Percentiles rank a stretch among this genome's conserved stretches.
Evolutionary conservation across 352 stramenopile species (phyloP).

Genomic region (Phytophthora aleatoria): DNA sequence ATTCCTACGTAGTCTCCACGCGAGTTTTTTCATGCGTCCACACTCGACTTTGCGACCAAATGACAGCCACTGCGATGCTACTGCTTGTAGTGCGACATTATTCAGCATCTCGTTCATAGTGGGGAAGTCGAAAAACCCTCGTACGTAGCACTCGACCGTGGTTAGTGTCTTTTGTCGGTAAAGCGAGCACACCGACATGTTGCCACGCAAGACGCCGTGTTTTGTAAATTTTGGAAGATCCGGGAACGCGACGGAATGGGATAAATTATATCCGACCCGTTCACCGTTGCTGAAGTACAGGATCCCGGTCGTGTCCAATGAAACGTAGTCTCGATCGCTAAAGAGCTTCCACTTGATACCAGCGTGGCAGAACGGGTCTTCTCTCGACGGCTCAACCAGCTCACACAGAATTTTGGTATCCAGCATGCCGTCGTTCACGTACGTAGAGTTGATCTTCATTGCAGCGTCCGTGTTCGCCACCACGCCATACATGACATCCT

Average conservation of each 20-base stretch:
- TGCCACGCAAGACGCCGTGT: slow-evolving; percentile 37
- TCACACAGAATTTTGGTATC: slow-evolving; percentile 49
- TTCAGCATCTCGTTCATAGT: slow-evolving; percentile 35
- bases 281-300: slow-evolving; percentile 21
- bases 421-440: slow-evolving; percentile 45
- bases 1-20: slow-evolving; percentile 36
- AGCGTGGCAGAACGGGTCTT: slow-evolving; percentile 44
- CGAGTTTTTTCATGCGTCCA: slow-evolving; percentile 49
- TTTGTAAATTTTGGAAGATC: slow-evolving; percentile 28
- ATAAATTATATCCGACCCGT: slow-evolving; percentile 46
- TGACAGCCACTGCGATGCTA: slow-evolving; percentile 33
- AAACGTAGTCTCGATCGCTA: slow-evolving; percentile 49
- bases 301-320: slow-evolving; percentile 43
- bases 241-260: slow-evolving; percentile 50
- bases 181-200: slow-evolving; percentile 50
- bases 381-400: slow-evolving; percentile 26
- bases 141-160: slow-evolving; percentile 44
- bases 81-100: slow-evolving; percentile 27
- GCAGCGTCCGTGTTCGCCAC: slow-evolving; percentile 35
- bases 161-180: slow-evolving; percentile 38
- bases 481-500: slow-evolving; percentile 62
- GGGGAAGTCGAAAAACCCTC: slow-evolving; percentile 46
- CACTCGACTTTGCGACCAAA: slow-evolving; percentile 36
- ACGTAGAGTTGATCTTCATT: slow-evolving; percentile 48
- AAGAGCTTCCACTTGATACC: slow-evolving; percentile 51